These are phyloP conservation scores for Calonectria leucothoes DNA, from an alignment of 2,329 filamentous ascomycete genomes.

Conservation along the genomic window DNA sequence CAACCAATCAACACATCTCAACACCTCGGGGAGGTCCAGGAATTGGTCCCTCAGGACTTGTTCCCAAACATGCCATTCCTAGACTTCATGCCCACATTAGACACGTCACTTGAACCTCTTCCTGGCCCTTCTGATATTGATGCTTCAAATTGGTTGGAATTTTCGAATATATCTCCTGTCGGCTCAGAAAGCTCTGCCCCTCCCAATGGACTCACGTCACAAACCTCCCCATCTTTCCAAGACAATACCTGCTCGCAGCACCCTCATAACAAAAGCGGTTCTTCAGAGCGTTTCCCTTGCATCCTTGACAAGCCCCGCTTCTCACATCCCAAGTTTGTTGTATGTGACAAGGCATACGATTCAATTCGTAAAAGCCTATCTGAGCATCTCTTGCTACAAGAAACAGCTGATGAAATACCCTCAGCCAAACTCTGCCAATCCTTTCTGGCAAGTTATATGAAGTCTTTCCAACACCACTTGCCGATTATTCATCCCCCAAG, in stretches of 20 bases:
- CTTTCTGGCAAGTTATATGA: background rate
- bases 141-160: background rate
- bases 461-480: background rate
- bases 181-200: background rate
- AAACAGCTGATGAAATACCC: background rate
- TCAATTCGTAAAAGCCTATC: background rate
- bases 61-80: background rate
- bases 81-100: background rate
- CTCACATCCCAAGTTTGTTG: background rate
- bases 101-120: background rate
- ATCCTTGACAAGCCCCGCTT: background rate
- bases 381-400: background rate
- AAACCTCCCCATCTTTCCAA: background rate
- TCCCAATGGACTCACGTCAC: too few relatives aligned
- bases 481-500: background rate
- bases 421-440: background rate
- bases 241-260: background rate
- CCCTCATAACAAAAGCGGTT: too few relatives aligned
- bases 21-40: background rate
- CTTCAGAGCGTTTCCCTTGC: background rate
- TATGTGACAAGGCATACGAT: background rate
- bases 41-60: background rate
- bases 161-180: background rate
- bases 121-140: background rate
- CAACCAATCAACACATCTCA: background rate